Evolutionary conservation across 495 filamentous ascomycete species (phyloP), one percentile per base, ranked within the genome.

Genomic region (Ramalina peruviana): DNA sequence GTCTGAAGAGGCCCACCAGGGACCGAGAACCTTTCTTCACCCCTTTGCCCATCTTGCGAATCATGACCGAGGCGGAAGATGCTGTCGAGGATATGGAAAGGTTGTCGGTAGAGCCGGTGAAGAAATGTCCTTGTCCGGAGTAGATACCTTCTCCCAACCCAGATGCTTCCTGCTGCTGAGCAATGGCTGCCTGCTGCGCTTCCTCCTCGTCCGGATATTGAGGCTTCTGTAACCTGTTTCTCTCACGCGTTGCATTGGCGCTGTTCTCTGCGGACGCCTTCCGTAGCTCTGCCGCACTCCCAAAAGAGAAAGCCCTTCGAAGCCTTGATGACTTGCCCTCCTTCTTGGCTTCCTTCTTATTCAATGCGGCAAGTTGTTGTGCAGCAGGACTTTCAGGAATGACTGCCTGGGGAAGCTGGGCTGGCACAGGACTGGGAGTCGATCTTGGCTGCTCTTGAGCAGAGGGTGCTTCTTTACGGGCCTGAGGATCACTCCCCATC

Each of bases 1-100:
- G 92, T 53, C 92, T 75, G 68, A 99, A 99, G 10, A 99, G 71
- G 25, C 92, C 92, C 57, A 94, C 93, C 41, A 99, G 74, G 9
- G 89, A 96, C 30, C 88, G 73, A 20, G 81, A 83, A 16, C 84
- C 81, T 65, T 86, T 89, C 76, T 94, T 99, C 82, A 96, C 83
- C 19, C 93, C 89, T 52, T 86, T 85, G 58, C 92, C 93, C 93
- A 99, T 97, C 72, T 99, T 99, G 26, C 92, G 80, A 60, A 99
- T 89, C 92, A 99, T 99, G 54, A 99, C 83, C 36, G 93, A 97
- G 21, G 92, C 92, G 19, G 92, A 99, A 6, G 93, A 97, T 26
- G 92, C 92, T 16, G 92, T 97, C 12, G 93, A 97, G 4, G 90
- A 96, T 48, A 99, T 88, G 3, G 93, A 97, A 15, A 99, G 64